Percentiles rank a stretch among this genome's conserved stretches.
Evolutionary conservation across 2,329 filamentous ascomycete species (phyloP).

Genomic region (Cryphonectria radicalis): DNA sequence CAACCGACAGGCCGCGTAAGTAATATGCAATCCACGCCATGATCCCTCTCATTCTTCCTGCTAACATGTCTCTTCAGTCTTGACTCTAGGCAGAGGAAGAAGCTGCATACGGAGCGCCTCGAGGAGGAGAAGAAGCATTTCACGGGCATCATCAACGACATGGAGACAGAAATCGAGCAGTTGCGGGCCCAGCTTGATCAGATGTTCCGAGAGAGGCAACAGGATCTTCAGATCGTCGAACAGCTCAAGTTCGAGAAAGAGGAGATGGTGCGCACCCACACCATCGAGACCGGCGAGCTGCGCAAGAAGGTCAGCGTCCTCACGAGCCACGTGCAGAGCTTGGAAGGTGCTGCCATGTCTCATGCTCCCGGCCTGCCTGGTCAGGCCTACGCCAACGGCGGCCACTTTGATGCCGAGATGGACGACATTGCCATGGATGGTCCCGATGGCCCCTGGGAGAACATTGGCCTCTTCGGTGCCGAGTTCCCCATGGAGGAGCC

Average conservation of each 20-base stretch:
- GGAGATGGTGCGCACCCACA: slow-evolving; percentile 85
- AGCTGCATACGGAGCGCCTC: slow-evolving; percentile 94
- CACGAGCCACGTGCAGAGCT: slow-evolving; percentile 70
- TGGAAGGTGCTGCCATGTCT: slow-evolving; percentile 65
- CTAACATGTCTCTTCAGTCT: slow-evolving; percentile 60
- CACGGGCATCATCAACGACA: slow-evolving; percentile 72
- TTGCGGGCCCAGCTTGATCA: slow-evolving; percentile 73
- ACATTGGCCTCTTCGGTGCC: slow-evolving; percentile 72
- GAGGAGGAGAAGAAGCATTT: slow-evolving; percentile 97
- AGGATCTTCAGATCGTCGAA: slow-evolving; percentile 75
- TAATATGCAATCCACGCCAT: slow-evolving; percentile 35
- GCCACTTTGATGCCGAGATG: slow-evolving; percentile 73
- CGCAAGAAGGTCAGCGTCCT: slow-evolving; percentile 91
- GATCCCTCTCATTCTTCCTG: slow-evolving; percentile 24
- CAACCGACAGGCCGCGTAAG: slow-evolving; percentile 96
- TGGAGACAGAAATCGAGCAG: slow-evolving; percentile 77
- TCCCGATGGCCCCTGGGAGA: slow-evolving; percentile 78
- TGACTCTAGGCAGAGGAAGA: slow-evolving; percentile 96
- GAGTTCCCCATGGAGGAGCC: slow-evolving; percentile 66
- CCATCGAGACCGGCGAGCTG: slow-evolving; percentile 86
- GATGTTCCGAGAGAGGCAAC: slow-evolving; percentile 73
- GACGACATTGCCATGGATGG: slow-evolving; percentile 81
- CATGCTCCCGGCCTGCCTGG: slow-evolving; percentile 29
- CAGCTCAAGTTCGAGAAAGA: slow-evolving; percentile 84
- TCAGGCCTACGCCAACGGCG: slow-evolving; percentile 52